Evolutionary conservation across 2,329 filamentous ascomycete genomes (phyloP), one percentile per base, ranked within the genome.

Genomic region (Acephala macrosclerotiorum): DNA sequence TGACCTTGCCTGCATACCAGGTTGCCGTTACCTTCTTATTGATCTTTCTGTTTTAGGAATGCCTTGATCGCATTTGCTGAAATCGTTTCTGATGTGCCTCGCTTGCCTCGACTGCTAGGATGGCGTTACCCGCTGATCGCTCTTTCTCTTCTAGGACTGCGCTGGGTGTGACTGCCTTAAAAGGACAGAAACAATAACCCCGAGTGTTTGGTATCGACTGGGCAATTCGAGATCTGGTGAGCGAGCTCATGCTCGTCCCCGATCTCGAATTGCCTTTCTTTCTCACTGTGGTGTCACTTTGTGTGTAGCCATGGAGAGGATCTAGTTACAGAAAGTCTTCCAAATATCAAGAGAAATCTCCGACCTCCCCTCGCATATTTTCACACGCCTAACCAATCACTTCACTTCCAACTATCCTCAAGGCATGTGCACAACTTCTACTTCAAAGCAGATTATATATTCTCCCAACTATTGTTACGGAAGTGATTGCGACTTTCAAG

Each of bases 271-370:
- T 58, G 26, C 67, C 70, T 71, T 74, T 77, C 84, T 85, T 85
- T 82, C 84, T 85, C 84, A 83, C 82, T 84, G 79, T 81, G 79
- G 72, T 77, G 75, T 72, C 77, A 80, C 82, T 80, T 79, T 66
- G 77, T 63, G 83, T 76, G 77, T 75, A 78, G 82, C 73, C 80
- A 83, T 71, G 80, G 84, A 81, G 85, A 85, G 85, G 82, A 77
- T 53, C 18, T n/a, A 18, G n/a, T n/a, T n/a, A n/a, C n/a, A n/a
- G n/a, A n/a, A n/a, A n/a, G n/a, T n/a, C n/a, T n/a, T n/a, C n/a
- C n/a, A n/a, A n/a, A n/a, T n/a, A n/a, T n/a, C n/a, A n/a, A n/a
- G n/a, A n/a, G n/a, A n/a, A n/a, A n/a, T n/a, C n/a, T n/a, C n/a
- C n/a, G n/a, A n/a, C n/a, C n/a, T n/a, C n/a, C n/a, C n/a, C n/a